These are phyloP conservation scores for Aspergillus udagawae DNA, from an alignment of 2,329 filamentous ascomycete genomes.

Conservation along the genomic window DNA sequence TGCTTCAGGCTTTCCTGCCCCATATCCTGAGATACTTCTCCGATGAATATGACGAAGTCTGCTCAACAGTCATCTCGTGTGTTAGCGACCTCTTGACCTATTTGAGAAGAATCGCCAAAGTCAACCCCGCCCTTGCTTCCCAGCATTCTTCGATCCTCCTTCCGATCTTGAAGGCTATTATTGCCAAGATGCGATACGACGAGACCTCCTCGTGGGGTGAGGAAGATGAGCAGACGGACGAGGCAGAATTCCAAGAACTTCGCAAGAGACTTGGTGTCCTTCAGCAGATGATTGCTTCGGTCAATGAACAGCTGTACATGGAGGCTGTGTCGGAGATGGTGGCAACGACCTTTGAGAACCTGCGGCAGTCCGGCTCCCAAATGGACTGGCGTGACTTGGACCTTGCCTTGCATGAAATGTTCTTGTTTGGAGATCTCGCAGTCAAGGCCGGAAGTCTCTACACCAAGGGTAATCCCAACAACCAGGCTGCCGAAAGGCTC, in stretches of 20 bases:
- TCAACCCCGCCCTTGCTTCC: constrained; percentile 59
- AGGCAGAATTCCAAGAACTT: constrained; percentile 94
- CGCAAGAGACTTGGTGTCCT: constrained; percentile 84
- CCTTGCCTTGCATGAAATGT: constrained; percentile 91
- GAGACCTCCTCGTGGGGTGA: constrained; percentile 91
- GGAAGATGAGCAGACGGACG: constrained; percentile 91
- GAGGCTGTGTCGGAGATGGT: constrained; percentile 84
- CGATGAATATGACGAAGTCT: constrained; percentile 97
- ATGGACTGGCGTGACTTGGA: constrained; percentile 96
- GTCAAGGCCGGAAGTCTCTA: constrained; percentile 83
- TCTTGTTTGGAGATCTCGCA: constrained; percentile 90
- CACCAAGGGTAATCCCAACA: constrained; percentile 76
- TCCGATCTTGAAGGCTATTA: constrained; percentile 84
- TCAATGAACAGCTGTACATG: constrained; percentile 84
- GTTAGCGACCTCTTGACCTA: constrained; percentile 90
- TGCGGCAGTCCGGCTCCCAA: constrained; percentile 67
- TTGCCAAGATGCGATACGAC: constrained; percentile 95
- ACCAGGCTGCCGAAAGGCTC: constrained; percentile 73
- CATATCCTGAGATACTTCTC: constrained; percentile 91
- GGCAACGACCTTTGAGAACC: constrained; percentile 77
- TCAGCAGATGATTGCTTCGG: constrained; percentile 86
- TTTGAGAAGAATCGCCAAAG: constrained; percentile 71
- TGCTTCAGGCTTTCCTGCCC: constrained; percentile 79
- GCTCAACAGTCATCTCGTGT: constrained; percentile 89
- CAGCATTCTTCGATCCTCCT: constrained; percentile 79